A percentile compares a stretch with the other conserved stretches of the same genome.
Conservation (phyloP, 2,329 filamentous ascomycete species). For the Hypoxylon sp. region DNA sequence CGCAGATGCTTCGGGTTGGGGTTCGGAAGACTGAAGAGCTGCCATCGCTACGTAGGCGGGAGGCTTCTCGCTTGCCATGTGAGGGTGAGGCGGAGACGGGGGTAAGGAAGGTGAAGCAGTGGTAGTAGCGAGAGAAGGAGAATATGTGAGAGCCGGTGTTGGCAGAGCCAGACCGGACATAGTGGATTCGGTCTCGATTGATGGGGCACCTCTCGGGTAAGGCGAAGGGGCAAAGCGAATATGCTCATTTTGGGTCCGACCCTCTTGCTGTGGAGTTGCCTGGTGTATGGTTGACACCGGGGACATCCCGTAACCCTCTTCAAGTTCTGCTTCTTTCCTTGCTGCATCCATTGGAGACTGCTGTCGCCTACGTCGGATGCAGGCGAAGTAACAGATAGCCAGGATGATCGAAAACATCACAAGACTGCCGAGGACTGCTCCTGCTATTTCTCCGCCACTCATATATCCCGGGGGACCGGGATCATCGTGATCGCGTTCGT, state of each 20-base stretch:
- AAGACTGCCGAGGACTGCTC: slow-evolving; percentile 42
- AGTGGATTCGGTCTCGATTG: slow-evolving; percentile 29
- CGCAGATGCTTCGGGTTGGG: slow-evolving; percentile 37
- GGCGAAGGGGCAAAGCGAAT: slow-evolving; percentile 31
- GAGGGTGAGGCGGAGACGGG: slow-evolving; percentile 15
- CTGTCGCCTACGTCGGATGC: slow-evolving; percentile 41
- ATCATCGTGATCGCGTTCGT: slow-evolving; percentile 9
- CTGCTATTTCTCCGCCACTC: slow-evolving; percentile 35
- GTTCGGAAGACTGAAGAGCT: slow-evolving; percentile 38
- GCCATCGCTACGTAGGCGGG: slow-evolving; percentile 32
- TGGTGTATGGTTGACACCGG: slow-evolving; percentile 12
- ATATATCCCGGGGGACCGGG: background rate
- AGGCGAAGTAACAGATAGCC: slow-evolving; percentile 38
- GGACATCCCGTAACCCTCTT: slow-evolving; percentile 39
- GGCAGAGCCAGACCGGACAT: slow-evolving; percentile 41
- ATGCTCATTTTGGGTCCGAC: slow-evolving; percentile 20
- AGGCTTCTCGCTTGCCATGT: slow-evolving; percentile 28
- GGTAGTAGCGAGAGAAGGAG: slow-evolving; percentile 27
- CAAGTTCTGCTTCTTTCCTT: slow-evolving; percentile 42
- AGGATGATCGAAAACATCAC: slow-evolving; percentile 33
- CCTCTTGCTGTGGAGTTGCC: slow-evolving; percentile 7
- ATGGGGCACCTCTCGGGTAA: slow-evolving; percentile 30
- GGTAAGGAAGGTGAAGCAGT: slow-evolving; percentile 20
- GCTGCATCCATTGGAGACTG: slow-evolving; percentile 21
- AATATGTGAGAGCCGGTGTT: slow-evolving; percentile 39